Evolutionary conservation across 2,329 filamentous ascomycete species (phyloP).

Genomic region (Fusarium brachygibbosum): DNA sequence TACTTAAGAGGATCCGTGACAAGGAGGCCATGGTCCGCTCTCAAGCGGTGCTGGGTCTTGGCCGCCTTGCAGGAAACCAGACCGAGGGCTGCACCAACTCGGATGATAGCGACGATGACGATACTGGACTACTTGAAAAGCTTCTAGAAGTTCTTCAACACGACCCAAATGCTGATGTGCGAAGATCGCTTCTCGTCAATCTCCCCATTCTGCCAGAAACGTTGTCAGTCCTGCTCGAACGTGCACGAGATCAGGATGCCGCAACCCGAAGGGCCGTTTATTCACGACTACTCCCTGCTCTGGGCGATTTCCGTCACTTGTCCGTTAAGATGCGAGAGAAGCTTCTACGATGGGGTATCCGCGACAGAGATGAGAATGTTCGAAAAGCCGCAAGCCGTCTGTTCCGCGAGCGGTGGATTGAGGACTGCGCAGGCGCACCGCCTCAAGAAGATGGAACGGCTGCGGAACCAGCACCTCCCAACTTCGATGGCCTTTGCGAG

Average conservation of each 20-base stretch:
- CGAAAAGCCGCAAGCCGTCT: slow-evolving; percentile 90
- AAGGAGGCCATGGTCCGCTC: slow-evolving; percentile 94
- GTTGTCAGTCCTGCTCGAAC: slow-evolving; percentile 87
- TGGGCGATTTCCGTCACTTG: slow-evolving; percentile 94
- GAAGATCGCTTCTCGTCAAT: slow-evolving; percentile 88
- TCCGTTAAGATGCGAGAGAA: slow-evolving; percentile 96
- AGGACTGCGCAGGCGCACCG: slow-evolving; percentile 83
- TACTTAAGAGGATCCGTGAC: slow-evolving; percentile 89
- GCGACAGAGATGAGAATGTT: slow-evolving; percentile 94
- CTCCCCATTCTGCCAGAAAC: slow-evolving; percentile 87
- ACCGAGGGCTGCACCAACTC: slow-evolving; percentile 77
- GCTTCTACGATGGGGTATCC: slow-evolving; percentile 91
- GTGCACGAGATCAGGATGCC: slow-evolving; percentile 89
- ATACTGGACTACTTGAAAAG: slow-evolving; percentile 81
- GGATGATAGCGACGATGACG: slow-evolving; percentile 77
- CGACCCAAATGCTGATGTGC: slow-evolving; percentile 93
- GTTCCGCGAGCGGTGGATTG: slow-evolving; percentile 97
- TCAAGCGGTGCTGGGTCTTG: slow-evolving; percentile 92
- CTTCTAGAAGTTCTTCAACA: slow-evolving; percentile 91
- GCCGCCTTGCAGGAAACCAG: slow-evolving; percentile 83
- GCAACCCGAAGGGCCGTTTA: slow-evolving; percentile 89
- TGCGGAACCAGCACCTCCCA: slow-evolving; percentile 72
- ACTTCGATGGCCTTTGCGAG: slow-evolving; percentile 86
- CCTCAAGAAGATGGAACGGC: slow-evolving; percentile 71
- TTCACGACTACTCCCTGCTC: slow-evolving; percentile 83